A percentile compares a stretch with the other conserved stretches of the same genome.
Conservation (phyloP, 192 early-diverging fungal species). For the Dissophora globulifera region DNA sequence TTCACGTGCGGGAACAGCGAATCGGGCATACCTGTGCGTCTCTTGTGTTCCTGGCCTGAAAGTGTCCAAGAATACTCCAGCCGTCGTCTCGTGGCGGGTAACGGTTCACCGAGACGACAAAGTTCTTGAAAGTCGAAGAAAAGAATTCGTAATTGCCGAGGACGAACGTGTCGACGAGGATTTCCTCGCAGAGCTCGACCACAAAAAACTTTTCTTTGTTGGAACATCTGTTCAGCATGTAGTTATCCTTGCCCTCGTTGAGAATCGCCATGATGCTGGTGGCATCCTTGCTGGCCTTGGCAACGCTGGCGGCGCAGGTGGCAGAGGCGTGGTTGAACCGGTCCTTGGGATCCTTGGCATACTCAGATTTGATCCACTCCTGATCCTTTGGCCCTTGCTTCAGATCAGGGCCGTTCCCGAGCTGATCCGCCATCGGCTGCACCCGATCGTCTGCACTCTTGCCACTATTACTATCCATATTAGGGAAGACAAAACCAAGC, state of each 20-base stretch:
- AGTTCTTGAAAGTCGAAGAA: constrained; percentile 91
- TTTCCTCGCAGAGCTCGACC: constrained; percentile 95
- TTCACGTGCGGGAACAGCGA: too few species aligned
- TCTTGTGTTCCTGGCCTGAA: constrained; percentile 85
- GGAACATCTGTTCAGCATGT: constrained; percentile 94
- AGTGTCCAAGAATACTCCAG: constrained; percentile 87
- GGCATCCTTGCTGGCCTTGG: constrained; percentile 86
- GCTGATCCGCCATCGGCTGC: constrained; percentile 19
- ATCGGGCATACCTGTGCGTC: constrained; percentile 81
- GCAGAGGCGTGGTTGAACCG: constrained; percentile 96
- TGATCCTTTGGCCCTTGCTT: constrained; percentile 2
- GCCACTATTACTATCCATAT: constrained; percentile 20
- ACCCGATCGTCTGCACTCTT: constrained; percentile 22
- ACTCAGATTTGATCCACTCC: constrained; percentile 48
- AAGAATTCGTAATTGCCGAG: constrained; percentile 98
- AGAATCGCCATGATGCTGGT: constrained; percentile 84
- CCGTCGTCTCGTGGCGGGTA: constrained; percentile 80
- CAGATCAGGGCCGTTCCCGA: constrained; percentile 32
- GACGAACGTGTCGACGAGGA: constrained; percentile 88
- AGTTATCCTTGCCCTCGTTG: constrained; percentile 91
- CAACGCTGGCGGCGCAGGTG: constrained; percentile 92
- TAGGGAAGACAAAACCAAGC: constrained; percentile 38
- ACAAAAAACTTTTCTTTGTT: constrained; percentile 82
- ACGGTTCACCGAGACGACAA: constrained; percentile 79
- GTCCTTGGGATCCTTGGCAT: constrained; percentile 75